Evolutionary conservation across 495 filamentous ascomycete species (phyloP).

Genomic region (Neurospora sublineolata): DNA sequence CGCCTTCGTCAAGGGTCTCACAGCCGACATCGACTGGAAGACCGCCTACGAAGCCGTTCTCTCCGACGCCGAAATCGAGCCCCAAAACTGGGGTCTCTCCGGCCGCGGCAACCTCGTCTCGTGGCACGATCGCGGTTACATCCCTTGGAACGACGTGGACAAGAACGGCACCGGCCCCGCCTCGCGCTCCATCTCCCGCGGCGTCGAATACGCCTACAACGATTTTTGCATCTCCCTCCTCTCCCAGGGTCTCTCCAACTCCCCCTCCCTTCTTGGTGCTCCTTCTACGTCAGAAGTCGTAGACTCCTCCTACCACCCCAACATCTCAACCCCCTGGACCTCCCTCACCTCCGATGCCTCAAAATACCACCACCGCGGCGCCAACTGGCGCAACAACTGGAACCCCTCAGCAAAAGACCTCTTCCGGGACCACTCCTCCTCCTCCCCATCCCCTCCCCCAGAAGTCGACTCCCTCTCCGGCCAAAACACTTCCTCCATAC

Average conservation of each 20-base stretch:
- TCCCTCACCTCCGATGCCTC: constrained; percentile 23
- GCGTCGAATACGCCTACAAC: constrained; percentile 65
- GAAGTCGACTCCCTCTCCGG: background rate
- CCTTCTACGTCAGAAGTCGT: background rate
- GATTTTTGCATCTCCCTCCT: constrained; percentile 51
- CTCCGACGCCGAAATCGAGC: constrained; percentile 57
- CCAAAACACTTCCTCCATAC: background rate
- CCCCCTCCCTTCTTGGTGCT: background rate
- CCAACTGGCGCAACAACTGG: constrained; percentile 47
- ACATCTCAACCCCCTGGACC: background rate
- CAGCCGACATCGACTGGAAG: constrained; percentile 50
- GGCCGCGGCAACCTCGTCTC: constrained; percentile 53
- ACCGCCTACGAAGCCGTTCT: constrained; percentile 57
- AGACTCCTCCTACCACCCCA: background rate
- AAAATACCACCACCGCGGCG: constrained; percentile 47
- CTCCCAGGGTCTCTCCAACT: constrained; percentile 40
- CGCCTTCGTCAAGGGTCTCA: constrained; percentile 54
- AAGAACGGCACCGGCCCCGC: constrained; percentile 45
- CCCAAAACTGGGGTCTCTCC: constrained; percentile 48
- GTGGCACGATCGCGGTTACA: constrained; percentile 52
- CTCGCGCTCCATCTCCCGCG: constrained; percentile 52
- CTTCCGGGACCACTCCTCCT: constrained; percentile 10
- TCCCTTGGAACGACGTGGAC: constrained; percentile 51
- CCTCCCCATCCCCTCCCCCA: background rate
- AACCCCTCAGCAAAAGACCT: constrained; percentile 30